phyloP scores from a whole-genome alignment of 2,329 filamentous ascomycete genomes.

The Fusarium succisae region DNA sequence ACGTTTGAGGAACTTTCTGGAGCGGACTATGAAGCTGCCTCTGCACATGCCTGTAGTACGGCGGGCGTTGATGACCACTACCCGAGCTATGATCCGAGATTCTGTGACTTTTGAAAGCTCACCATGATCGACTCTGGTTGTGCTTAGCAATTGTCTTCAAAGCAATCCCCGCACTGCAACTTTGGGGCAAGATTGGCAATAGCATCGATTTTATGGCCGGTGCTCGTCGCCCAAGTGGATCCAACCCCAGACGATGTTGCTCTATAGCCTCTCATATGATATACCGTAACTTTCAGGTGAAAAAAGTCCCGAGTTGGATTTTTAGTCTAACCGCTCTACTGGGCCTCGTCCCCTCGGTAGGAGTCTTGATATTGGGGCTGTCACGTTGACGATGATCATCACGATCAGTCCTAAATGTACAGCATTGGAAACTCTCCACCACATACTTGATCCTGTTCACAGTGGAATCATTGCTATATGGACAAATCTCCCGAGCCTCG shows the following conservation, averaged over 20 bases:
- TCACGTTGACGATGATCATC: constrained; percentile 2
- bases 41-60: not conserved
- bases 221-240: constrained; percentile 13
- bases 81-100: not conserved
- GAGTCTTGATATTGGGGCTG: not conserved
- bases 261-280: constrained; percentile 2
- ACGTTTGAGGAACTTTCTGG: not conserved
- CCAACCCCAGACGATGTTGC: not conserved
- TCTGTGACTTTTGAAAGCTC: not conserved
- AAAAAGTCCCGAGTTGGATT: not conserved
- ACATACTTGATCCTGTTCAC: not conserved
- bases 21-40: not conserved
- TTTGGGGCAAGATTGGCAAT: constrained; percentile 8
- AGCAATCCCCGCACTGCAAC: not conserved
- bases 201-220: constrained; percentile 1
- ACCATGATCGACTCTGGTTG: not conserved
- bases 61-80: not conserved
- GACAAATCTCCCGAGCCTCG: not conserved
- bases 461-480: not conserved
- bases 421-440: not conserved
- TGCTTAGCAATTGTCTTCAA: not conserved
- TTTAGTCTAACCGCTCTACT: not conserved
- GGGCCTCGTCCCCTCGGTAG: not conserved
- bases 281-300: not conserved
- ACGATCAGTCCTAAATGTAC: not conserved